Percentiles rank a stretch among this genome's conserved stretches.
phyloP scores from a whole-genome alignment of 2,329 filamentous ascomycete species.

The Colletotrichum tropicicola region DNA sequence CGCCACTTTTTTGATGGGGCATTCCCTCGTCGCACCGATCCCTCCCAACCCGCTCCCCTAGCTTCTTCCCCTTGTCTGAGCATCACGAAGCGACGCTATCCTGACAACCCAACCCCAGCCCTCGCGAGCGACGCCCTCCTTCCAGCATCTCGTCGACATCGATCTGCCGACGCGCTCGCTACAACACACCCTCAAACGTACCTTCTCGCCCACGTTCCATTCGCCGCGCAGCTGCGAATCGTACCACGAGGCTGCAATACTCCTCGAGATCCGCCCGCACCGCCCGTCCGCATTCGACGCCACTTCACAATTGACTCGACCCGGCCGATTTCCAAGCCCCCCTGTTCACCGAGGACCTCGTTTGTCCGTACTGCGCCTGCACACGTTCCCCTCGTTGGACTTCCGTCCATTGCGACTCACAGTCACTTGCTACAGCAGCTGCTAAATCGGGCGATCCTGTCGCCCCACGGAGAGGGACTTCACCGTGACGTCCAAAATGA shows the following conservation, averaged over 20 bases:
- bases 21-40: conserved; percentile 13
- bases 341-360: neutral
- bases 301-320: conserved; percentile 4
- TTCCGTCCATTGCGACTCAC: conserved; percentile 13
- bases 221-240: conserved; percentile 1
- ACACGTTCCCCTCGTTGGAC: conserved; percentile 14
- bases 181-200: neutral
- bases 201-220: neutral
- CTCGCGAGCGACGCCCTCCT: conserved; percentile 29
- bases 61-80: conserved; percentile 16
- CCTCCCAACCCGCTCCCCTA: conserved; percentile 10
- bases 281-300: neutral
- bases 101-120: conserved; percentile 20
- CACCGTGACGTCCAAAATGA: conserved; percentile 73
- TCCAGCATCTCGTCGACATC: conserved; percentile 24
- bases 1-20: conserved; percentile 22
- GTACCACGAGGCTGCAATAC: neutral
- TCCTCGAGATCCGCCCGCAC: conserved; percentile 5
- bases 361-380: neutral
- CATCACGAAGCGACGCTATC: conserved; percentile 26
- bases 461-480: conserved; percentile 28
- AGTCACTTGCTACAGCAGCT: conserved; percentile 15
- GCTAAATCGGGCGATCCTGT: conserved; percentile 24
- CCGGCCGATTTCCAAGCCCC: neutral
- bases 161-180: conserved; percentile 27